These are phyloP conservation scores for Fagopyrum esculentum DNA, from an alignment of 148 eudicot genomes.

Conservation along the genomic window DNA sequence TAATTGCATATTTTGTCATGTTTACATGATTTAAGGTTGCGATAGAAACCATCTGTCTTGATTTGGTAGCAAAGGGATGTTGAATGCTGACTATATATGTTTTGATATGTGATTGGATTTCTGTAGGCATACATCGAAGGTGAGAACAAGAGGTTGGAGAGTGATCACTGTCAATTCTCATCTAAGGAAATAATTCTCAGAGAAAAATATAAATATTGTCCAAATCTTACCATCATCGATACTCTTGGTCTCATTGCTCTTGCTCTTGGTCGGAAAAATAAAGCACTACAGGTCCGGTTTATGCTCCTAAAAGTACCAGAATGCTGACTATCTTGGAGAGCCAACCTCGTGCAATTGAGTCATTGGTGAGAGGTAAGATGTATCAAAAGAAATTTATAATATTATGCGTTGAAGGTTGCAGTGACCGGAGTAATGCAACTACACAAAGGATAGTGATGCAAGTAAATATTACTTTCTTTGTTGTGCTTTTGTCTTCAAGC, in stretches of 20 bases:
- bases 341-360: conserved; percentile 93
- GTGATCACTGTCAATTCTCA: conserved; percentile 83
- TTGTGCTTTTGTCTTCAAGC: background rate
- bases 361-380: conserved; percentile 95
- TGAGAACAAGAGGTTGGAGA: conserved; percentile 88
- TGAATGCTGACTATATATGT: background rate
- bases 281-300: conserved; percentile 60
- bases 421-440: conserved; percentile 96
- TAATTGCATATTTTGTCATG: background rate
- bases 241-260: conserved; percentile 98
- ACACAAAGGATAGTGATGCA: conserved; percentile 98
- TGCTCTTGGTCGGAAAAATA: conserved; percentile 81
- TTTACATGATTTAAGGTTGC: background rate
- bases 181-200: conserved; percentile 81
- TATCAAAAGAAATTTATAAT: conserved; percentile 91
- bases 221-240: conserved; percentile 94
- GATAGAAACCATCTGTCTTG: background rate
- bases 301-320: background rate
- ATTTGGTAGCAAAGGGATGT: background rate
- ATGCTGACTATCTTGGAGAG: conserved; percentile 26
- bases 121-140: conserved; percentile 87
- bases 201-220: conserved; percentile 86
- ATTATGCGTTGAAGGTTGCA: conserved; percentile 93
- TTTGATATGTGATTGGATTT: conserved; percentile 2
- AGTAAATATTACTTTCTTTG: conserved; percentile 32